These are phyloP conservation scores for Artemisia annua DNA, from an alignment of 129 eudicot species.

Conservation along the genomic window DNA sequence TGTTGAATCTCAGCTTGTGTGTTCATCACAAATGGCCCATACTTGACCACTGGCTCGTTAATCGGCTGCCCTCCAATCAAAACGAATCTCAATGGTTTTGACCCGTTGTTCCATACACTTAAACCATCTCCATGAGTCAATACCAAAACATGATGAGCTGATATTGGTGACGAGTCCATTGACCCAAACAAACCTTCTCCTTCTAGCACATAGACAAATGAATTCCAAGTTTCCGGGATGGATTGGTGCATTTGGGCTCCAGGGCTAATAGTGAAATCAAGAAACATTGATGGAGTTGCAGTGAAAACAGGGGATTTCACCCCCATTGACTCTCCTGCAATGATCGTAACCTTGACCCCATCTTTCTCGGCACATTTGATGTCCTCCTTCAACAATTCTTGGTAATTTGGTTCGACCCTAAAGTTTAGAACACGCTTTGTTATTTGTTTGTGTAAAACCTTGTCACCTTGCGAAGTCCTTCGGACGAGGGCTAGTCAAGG, in stretches of 20 bases:
- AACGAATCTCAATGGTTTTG: conserved; percentile 54
- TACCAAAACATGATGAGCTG: conserved; percentile 73
- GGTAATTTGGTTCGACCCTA: conserved; percentile 92
- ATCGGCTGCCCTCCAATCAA: conserved; percentile 78
- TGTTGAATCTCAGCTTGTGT: conserved; percentile 73
- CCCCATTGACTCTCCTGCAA: conserved; percentile 94
- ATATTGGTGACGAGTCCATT: conserved; percentile 36
- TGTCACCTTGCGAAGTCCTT: too few relatives aligned
- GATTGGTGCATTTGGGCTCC: conserved; percentile 53
- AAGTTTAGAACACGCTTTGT: not conserved
- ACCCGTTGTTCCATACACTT: conserved; percentile 75
- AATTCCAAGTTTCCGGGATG: conserved; percentile 75
- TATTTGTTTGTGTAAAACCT: too few relatives aligned
- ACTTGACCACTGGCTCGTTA: conserved; percentile 77
- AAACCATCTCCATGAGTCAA: conserved; percentile 76
- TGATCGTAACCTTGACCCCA: conserved; percentile 71
- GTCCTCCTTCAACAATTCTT: conserved; percentile 65
- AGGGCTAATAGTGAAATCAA: conserved; percentile 77
- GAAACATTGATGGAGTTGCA: conserved; percentile 84
- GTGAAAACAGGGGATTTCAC: conserved; percentile 78
- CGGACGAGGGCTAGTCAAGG: too few relatives aligned
- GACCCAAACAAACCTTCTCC: conserved; percentile 82
- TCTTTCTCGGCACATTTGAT: conserved; percentile 56
- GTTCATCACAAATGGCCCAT: conserved; percentile 98
- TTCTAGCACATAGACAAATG: conserved; percentile 63